phyloP scores from a whole-genome alignment of 768 basidiomycete species.

The Cytidiella melzeri region DNA sequence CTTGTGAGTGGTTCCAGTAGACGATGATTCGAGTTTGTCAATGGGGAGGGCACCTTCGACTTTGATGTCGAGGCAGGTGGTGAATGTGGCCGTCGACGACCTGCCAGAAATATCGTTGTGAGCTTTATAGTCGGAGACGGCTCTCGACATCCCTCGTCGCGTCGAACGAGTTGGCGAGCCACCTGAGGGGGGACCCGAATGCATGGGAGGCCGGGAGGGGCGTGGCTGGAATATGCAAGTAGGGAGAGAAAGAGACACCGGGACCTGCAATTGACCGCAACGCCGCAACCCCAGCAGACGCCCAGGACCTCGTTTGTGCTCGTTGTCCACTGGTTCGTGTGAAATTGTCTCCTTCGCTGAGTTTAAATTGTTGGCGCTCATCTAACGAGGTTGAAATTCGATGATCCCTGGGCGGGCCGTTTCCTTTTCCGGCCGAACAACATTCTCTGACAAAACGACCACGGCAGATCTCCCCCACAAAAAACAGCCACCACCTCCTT shows the following conservation, averaged over 20 bases:
- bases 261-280: constrained; percentile 8
- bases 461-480: neutral
- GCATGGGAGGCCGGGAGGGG: constrained; percentile 5
- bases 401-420: neutral
- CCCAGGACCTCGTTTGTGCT: constrained; percentile 28
- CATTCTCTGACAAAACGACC: neutral
- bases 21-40: constrained; percentile 27
- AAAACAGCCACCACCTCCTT: neutral
- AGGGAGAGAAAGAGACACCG: constrained; percentile 10
- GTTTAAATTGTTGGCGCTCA: constrained; percentile 9
- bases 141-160: constrained; percentile 57
- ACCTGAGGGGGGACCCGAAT: constrained; percentile 40
- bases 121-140: constrained; percentile 35
- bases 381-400: constrained; percentile 10
- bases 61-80: constrained; percentile 66
- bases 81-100: constrained; percentile 42
- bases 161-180: constrained; percentile 41
- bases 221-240: constrained; percentile 6
- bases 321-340: constrained; percentile 13
- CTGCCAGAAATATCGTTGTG: constrained; percentile 47
- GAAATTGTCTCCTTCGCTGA: constrained; percentile 13
- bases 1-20: constrained; percentile 22
- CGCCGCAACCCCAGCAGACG: constrained; percentile 19
- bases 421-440: neutral
- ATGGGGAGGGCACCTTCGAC: constrained; percentile 72